Base-by-base conservation (phyloP, 2,329 filamentous ascomycete genomes). In the Aureobasidium sp. region DNA sequence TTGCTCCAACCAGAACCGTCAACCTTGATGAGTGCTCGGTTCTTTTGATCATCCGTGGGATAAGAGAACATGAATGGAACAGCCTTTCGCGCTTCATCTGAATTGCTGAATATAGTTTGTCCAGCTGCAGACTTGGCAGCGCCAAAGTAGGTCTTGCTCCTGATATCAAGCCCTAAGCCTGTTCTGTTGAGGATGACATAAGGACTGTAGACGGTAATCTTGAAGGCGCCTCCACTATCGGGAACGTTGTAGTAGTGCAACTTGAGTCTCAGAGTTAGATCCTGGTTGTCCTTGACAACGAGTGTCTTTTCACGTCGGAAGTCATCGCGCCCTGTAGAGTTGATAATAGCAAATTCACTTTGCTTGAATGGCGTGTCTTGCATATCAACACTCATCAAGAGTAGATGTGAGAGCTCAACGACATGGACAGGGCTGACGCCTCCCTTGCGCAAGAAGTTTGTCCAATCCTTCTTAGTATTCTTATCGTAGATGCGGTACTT, bases 401-500 rank as follows among this genome's bases (percentile, higher is more conserved):
- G 81, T 9, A 99, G 80, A 75, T 97, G 95, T 0, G 93, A 97
- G 23, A 99, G 80, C 75, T 99, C 93, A 20, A 97, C 93, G 10
- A 97, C 92, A 72, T 99, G 94, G 0, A 99, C 92, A 0, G 95
- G 95, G 72, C 94, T 99, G 62, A 97, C 88, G 15, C 95, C 95
- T 29, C 95, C 94, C 75, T 97, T 97, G 62, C 94, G 86, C 51
- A 99, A 78, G 77, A 99, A 99, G 73, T 99, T 99, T 5, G 91
- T 95, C 94, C 94, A 99, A 73, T 99, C 94, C 73, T 95, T 96
- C 80, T 93, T 95, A 0, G 92, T 97, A 73, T 96, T 95, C 78
- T 95, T 97, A 78, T 99, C 94, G 71, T 97, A 99, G 61, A 99
- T 97, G 61, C 93, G 87, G 74, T 99, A 99, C 75, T 99, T 97